A percentile compares a stretch with the other conserved stretches of the same genome.
Conservation (phyloP, 1,284 basidiomycete genomes). For the Ceratobasidium sp. region DNA sequence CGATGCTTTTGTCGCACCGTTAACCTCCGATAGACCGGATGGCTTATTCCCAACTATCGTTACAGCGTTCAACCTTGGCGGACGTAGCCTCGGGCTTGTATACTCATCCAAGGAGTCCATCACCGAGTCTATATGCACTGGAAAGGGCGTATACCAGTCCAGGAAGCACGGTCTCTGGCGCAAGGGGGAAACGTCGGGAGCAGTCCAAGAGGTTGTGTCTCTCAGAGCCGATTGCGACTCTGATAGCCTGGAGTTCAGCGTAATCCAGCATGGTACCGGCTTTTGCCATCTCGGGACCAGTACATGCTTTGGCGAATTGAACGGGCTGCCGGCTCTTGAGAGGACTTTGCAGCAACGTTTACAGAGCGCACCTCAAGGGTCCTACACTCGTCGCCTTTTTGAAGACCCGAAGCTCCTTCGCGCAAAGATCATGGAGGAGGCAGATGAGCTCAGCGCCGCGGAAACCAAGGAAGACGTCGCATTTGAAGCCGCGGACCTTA, state of each 20-base stretch:
- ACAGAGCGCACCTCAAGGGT: conserved; percentile 80
- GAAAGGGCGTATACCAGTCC: conserved; percentile 94
- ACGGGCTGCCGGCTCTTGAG: conserved; percentile 84
- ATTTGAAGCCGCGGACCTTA: conserved; percentile 93
- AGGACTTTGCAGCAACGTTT: conserved; percentile 76
- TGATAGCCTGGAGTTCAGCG: conserved; percentile 90
- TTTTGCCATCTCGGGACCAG: conserved; percentile 91
- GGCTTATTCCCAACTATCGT: conserved; percentile 93
- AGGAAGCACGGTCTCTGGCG: conserved; percentile 96
- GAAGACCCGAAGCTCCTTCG: conserved; percentile 78
- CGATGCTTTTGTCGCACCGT: conserved; percentile 83
- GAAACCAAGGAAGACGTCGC: conserved; percentile 83
- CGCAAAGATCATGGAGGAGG: conserved; percentile 98
- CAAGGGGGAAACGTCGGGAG: conserved; percentile 95
- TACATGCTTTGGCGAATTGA: conserved; percentile 83
- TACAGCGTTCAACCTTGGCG: conserved; percentile 71
- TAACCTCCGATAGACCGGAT: conserved; percentile 87
- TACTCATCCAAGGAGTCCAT: conserved; percentile 94
- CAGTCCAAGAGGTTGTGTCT: conserved; percentile 84
- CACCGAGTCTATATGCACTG: conserved; percentile 83
- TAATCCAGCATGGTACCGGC: conserved; percentile 86
- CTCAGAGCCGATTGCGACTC: conserved; percentile 92
- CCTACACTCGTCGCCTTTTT: conserved; percentile 91
- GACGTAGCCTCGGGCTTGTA: conserved; percentile 87
- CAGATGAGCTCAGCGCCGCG: conserved; percentile 91